Base-by-base conservation (phyloP, 305 asterid genomes). In the Fraxinus sp. region DNA sequence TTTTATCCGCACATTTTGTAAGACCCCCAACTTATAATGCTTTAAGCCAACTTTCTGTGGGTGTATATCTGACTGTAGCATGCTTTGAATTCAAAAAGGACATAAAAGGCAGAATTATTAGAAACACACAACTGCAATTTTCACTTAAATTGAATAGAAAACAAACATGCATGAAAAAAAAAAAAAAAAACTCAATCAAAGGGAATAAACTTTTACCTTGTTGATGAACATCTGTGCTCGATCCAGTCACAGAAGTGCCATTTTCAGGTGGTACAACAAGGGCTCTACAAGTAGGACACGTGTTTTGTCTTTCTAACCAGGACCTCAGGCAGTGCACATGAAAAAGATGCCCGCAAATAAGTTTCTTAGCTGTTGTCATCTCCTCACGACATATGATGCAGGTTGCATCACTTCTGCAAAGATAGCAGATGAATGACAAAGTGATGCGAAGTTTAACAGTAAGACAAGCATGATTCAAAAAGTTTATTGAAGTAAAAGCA, bases 381-480 rank as follows among this genome's bases (percentile, higher is more conserved):
- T 96, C 99, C 92, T 94, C 99, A 26, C 98, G 98, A 82, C 98
- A 96, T 85, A 96, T 96, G 81, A 96, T 94, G 89, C 99, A 96
- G 84, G 97, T 96, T 30, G 95, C 95, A 52, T 96, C 99, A 77
- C 92, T 92, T 77, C 99, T 92, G 92, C 86, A 87, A 37, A 81
- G 14, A 68, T 62, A 75, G 20, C 24, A 28, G 36, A 28, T 24
- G 18, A 68, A 24, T 3, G 74, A 68, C 36, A 68, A 28, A 68
- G 35, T 28, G 37, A 68, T 24, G 18, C 4, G 32, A 10, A 68
- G 36, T 3, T 13, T 24, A 26, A 9, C 18, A 28, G 36, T 9
- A 26, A 22, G 33, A 62, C 28, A 26, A 68, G 37, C 74, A 68
- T 8, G 28, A 26, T 64, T 26, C 18, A 68, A 26, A 64, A 64